These are phyloP conservation scores for Ustilago crameri DNA, from an alignment of 1,284 basidiomycete genomes.

Conservation along the genomic window DNA sequence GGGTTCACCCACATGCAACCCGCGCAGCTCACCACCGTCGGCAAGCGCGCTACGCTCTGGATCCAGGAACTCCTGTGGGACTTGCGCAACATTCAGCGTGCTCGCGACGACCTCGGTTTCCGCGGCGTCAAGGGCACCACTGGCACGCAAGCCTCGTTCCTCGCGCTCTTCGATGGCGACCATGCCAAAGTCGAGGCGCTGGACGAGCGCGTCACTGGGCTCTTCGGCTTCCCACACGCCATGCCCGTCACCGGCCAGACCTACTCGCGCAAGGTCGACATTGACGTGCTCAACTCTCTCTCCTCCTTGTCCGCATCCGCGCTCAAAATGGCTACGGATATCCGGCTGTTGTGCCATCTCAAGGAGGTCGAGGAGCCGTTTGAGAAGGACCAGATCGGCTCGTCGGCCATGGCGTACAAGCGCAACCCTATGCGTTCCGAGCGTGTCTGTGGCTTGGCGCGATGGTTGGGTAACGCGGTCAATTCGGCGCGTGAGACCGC, in stretches of 20 bases:
- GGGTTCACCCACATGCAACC: constrained; percentile 99
- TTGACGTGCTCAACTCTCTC: constrained; percentile 89
- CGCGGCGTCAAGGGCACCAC: constrained; percentile 99
- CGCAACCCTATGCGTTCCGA: constrained; percentile 99
- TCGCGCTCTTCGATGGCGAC: constrained; percentile 92
- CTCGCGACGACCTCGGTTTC: constrained; percentile 93
- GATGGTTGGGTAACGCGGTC: constrained; percentile 76
- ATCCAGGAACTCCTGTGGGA: constrained; percentile 95
- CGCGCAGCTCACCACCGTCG: constrained; percentile 96
- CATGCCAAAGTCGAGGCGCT: constrained; percentile 85
- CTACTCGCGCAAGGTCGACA: constrained; percentile 96
- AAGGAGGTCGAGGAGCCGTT: constrained; percentile 99
- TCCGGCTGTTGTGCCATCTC: constrained; percentile 72
- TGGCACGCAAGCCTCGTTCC: constrained; percentile 95
- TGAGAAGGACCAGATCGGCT: constrained; percentile 98
- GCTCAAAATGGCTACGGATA: constrained; percentile 97
- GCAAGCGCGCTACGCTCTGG: constrained; percentile 99
- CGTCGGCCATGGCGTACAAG: constrained; percentile 97
- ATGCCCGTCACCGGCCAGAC: constrained; percentile 99
- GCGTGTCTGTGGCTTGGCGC: constrained; percentile 91
- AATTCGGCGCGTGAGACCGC: constrained; percentile 70
- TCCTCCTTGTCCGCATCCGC: constrained; percentile 93
- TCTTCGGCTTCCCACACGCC: constrained; percentile 90
- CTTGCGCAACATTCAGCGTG: constrained; percentile 89
- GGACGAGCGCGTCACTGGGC: constrained; percentile 79